Base-by-base conservation (phyloP, 805 yeast species). In the Novakomyces olei region DNA sequence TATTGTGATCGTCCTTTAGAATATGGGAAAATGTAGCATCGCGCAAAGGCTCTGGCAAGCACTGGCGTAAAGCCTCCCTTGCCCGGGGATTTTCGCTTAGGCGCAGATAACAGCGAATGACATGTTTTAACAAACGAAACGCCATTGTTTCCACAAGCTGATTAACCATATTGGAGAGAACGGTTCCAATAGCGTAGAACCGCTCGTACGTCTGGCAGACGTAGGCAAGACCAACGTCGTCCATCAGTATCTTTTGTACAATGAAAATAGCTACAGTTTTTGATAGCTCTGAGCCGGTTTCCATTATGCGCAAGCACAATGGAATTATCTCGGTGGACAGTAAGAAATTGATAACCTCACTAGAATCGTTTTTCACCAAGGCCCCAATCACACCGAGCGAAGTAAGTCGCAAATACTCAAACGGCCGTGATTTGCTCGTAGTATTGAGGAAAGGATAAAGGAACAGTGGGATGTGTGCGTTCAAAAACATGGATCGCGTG, bases 301-400 rank as follows among this genome's bases (percentile, higher is more conserved):
- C 96, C 92, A 85, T 85, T 39, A 88, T 85, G 44, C 88, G 72
- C 37, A 85, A 59, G 50, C 98, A 88, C 35, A 88, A 57, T 4
- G 98, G 98, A 22, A 88, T 91, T 44, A 88, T 85, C 51, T 85
- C 98, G 0, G 98, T 88, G n/a, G 93, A 72, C 29, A 85, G 60
- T 45, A 85, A 57, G 47, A 88, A 85, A 39, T 77, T 77, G 39
- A 88, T 83, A 28, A 85, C 96, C 44, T 85, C 93, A 10, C 92
- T 80, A 3, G 93, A 77, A 47, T 85, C 98, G 51, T 83, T 85
- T 45, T 88, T 85, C 17, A 88, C 96, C 35, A 85, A 59, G 0
- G 98, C 96, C 15, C 98, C 98, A 49, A 85, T 78, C 5, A 85
- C 98, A 26, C 98, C 98, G 38, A 85, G 65, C 34, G 92, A 76